Evolutionary conservation across 306 rosid species (phyloP).

Genomic region (Fagus crenata): DNA sequence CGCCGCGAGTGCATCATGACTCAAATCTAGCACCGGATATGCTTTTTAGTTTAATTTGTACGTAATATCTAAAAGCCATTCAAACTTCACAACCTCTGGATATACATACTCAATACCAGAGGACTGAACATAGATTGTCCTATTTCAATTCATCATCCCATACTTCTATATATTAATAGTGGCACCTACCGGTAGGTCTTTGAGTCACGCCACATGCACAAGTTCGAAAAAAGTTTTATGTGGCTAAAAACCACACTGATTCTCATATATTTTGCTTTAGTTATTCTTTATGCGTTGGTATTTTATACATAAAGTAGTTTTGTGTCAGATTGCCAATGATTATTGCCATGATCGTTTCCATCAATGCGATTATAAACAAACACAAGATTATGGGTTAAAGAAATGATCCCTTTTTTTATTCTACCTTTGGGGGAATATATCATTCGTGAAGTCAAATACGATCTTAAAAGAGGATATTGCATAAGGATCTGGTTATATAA

Average conservation of each 20-base stretch:
- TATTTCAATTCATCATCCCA: background rate
- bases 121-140: constrained; percentile 1
- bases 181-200: background rate
- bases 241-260: constrained; percentile 14
- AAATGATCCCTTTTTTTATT: constrained; percentile 46
- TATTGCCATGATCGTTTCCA: constrained; percentile 57
- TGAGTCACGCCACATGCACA: constrained; percentile 7
- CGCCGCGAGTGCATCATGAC: constrained; percentile 39
- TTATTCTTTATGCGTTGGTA: constrained; percentile 31
- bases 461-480: constrained; percentile 22
- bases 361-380: constrained; percentile 53
- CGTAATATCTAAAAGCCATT: background rate
- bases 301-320: constrained; percentile 47
- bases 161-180: background rate
- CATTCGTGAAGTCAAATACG: constrained; percentile 25
- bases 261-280: background rate
- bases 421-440: constrained; percentile 44
- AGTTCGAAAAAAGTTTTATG: constrained; percentile 16
- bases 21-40: constrained; percentile 24
- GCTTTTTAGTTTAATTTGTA: background rate
- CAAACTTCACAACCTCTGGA: background rate
- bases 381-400: constrained; percentile 53
- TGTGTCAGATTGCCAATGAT: constrained; percentile 63
- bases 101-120: background rate
- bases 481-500: constrained; percentile 12